Conservation (phyloP, 2,329 filamentous ascomycete species). For the Clonostachys byssicola region DNA sequence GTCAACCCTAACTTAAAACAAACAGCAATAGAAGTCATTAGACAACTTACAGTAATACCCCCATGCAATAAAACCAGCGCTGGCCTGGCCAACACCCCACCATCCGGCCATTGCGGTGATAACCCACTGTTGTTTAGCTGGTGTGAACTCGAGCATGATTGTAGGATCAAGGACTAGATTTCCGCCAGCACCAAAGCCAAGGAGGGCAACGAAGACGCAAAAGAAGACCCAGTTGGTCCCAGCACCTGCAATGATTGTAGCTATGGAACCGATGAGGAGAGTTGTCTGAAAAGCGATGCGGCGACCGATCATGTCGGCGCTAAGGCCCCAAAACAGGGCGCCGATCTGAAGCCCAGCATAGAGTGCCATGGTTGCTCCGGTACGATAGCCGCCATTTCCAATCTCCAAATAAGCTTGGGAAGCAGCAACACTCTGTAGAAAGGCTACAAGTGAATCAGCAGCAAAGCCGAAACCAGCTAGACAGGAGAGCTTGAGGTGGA, state of each 20-base stretch:
- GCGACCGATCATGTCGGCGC: constrained; percentile 60
- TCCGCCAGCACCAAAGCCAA: constrained; percentile 58
- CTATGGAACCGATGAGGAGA: constrained; percentile 52
- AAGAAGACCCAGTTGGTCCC: constrained; percentile 58
- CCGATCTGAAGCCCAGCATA: constrained; percentile 34
- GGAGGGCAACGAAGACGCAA: constrained; percentile 52
- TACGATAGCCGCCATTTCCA: not conserved
- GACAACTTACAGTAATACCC: constrained; percentile 10
- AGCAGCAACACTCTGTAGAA: constrained; percentile 55
- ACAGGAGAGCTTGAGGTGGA: constrained; percentile 54
- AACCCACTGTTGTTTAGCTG: constrained; percentile 56
- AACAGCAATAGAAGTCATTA: no score
- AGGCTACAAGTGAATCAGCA: constrained; percentile 48
- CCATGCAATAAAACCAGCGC: constrained; percentile 41
- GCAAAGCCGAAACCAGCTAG: constrained; percentile 58
- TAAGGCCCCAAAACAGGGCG: constrained; percentile 62
- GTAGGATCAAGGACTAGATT: constrained; percentile 61
- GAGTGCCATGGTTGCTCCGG: constrained; percentile 36
- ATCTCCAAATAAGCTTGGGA: constrained; percentile 44
- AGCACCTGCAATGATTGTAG: constrained; percentile 56
- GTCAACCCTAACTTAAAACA: no score
- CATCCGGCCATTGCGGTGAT: constrained; percentile 52
- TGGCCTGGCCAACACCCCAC: constrained; percentile 20
- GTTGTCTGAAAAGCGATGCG: constrained; percentile 61
- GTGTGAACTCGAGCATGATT: constrained; percentile 38